Evolutionary conservation across 768 basidiomycete genomes (phyloP), one percentile per base, ranked within the genome.

Genomic region (Favolaschia claudopus): DNA sequence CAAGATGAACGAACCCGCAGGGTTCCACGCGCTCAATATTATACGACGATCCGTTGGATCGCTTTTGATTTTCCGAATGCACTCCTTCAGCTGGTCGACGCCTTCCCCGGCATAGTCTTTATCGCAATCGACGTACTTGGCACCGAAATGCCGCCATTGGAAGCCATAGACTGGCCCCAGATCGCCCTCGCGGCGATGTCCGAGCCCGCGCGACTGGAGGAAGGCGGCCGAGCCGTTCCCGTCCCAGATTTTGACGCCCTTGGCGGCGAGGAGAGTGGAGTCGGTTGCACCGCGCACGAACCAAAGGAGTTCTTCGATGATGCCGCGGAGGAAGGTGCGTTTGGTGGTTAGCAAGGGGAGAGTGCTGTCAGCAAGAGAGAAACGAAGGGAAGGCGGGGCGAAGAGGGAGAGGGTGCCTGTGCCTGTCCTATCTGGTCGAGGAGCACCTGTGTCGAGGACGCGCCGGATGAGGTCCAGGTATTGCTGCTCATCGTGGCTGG

Each of bases 161-260:
- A 97, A 97, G 0, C 96, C 96, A 70, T 99, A 99, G 0, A 99
- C 94, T 0, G 96, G 96, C 0, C 97, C 97, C 5, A 99, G 76
- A 71, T 99, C 97, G 5, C 96, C 96, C 70, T 93, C 91, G 7
- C 91, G 78, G 28, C 95, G 80, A 70, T 96, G 89, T 0, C 82
- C 83, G n/a, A 99, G 74, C 3, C 97, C 96, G 19, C 93, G 80
- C 55, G 83, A 82, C 69, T 95, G 92, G 27, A 99, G 76, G 68
- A 96, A 99, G 64, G 86, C 90, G 60, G 89, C 85, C 3, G 90
- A 90, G 8, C 94, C 96, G 63, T 99, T 99, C 0, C 96, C 95
- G 70, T 98, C 95, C 97, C 97, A 99, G 67, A 99, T 99, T 72
- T 92, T 92, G 60, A 99, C 85, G 48, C 93, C 95, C 70, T 92